Conservation (phyloP, 2,329 filamentous ascomycete genomes). For the Didymella segeticola region DNA sequence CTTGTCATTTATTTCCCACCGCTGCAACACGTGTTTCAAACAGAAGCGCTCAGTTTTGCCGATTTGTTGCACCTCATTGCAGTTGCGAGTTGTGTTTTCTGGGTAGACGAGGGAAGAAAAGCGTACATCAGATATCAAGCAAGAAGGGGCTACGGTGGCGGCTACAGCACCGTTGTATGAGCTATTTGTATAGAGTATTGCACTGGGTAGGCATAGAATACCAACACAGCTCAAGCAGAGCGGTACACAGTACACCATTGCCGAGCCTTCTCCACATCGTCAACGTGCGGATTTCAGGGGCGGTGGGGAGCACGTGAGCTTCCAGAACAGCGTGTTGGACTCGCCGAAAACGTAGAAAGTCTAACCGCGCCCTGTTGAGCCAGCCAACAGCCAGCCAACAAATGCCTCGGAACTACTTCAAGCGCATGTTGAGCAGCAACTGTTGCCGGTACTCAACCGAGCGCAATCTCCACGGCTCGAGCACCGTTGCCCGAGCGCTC, state of each 20-base stretch:
- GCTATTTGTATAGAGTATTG: slow-evolving; percentile 7
- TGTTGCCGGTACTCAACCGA: slow-evolving; percentile 1
- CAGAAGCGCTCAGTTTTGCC: slow-evolving; percentile 76
- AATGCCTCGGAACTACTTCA: slow-evolving; percentile 1
- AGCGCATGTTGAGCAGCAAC: slow-evolving; percentile 2
- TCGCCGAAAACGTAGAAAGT: slow-evolving; percentile 18
- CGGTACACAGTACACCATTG: neutral
- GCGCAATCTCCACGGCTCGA: slow-evolving; percentile 8
- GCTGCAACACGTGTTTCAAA: slow-evolving; percentile 94
- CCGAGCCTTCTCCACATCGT: neutral
- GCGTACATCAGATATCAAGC: slow-evolving; percentile 58
- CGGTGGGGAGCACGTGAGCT: slow-evolving; percentile 11
- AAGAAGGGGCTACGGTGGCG: slow-evolving; percentile 40
- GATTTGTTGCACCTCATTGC: slow-evolving; percentile 77
- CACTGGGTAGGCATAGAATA: slow-evolving; percentile 10
- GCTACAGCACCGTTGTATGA: slow-evolving; percentile 51
- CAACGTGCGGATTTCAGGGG: slow-evolving; percentile 4
- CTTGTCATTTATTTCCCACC: slow-evolving; percentile 95
- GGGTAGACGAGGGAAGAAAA: slow-evolving; percentile 91
- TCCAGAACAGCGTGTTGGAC: slow-evolving; percentile 8
- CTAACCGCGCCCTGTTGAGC: slow-evolving; percentile 7
- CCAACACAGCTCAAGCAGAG: neutral
- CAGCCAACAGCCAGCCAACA: slow-evolving; percentile 4
- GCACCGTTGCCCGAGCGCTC: slow-evolving; percentile 15
- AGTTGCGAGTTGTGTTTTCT: slow-evolving; percentile 90